Evolutionary conservation across 2,329 filamentous ascomycete species (phyloP), one percentile per base, ranked within the genome.

Genomic region (Aspergillus latus): DNA sequence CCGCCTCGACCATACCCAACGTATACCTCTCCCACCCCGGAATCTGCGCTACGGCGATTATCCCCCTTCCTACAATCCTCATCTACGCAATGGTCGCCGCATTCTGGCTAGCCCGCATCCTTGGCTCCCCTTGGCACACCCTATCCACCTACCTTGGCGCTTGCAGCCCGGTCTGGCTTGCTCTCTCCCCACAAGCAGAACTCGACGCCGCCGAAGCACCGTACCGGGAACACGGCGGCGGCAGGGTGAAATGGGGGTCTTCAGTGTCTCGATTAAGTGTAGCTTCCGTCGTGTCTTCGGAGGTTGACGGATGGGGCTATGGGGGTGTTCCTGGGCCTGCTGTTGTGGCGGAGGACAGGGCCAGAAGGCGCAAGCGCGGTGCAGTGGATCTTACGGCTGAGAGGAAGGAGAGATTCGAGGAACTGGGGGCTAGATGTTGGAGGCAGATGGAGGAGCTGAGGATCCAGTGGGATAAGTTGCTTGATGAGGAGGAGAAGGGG

Each of bases 101-200:
- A 3, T 87, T 95, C 70, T 87, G 86, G 70, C 43, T 96, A 13
- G 85, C 85, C 11, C 89, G 93, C 61, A 86, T 83, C 78, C 70
- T 92, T 26, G 94, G 94, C 48, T 95, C 90, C 2, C 89, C 89
- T 9, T 99, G 94, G 94, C 93, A 97, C 72, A 81, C 84, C 0
- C 81, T 90, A 47, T 82, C 82, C 13, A 81, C 87, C 0, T 96
- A 96, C 76, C 82, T 83, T 16, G 92, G 88, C 42, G 90, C 92
- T 6, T 82, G 82, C 47, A 85, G 91, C 0, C 83, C 90, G 4
- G 87, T 88, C 26, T 97, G 90, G 88, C 76, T 96, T 5, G 84
- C 88, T 0, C 82, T 97, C 10, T 82, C 87, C 16, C 77, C 84
- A 6, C 82, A 88, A 49, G 63, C 68, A 4, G 66, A 65, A 5